Base-by-base conservation (phyloP, 2,329 filamentous ascomycete genomes). In the Tolypocladium tropicale region DNA sequence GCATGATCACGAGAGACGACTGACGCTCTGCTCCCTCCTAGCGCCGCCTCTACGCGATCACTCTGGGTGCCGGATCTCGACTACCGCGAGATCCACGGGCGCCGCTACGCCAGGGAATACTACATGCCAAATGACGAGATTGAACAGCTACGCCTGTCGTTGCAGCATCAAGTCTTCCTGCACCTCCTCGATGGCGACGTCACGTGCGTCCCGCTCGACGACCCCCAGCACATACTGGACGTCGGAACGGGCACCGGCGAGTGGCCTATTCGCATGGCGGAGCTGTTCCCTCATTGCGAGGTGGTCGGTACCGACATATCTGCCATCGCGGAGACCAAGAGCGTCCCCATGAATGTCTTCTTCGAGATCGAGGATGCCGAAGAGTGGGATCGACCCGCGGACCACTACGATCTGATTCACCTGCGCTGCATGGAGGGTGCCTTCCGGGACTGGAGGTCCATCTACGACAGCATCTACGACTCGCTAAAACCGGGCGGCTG, bases 121-220 rank as follows among this genome's bases (percentile, higher is more conserved):
- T 83, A 76, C 66, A 84, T 86, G 77, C 84, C 84, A 16, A 86
- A 85, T 66, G 84, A 87, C 62, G 80, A 85, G 50, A 70, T 76
- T 50, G 84, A 88, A 64, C 82, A 86, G 67, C 81, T 82, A 50
- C 80, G 84, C 46, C 68, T 85, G 53, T 78, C 80, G 57, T 74
- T 88, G 54, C 72, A 82, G 41, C 83, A 88, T 60, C 82, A 86
- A 64, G 79, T 86, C 51, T 86, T 82, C 62, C 69, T 84, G 6
- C 77, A 78, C 55, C 69, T 76, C 18, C 73, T 79, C 53, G 71
- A 74, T 36, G 73, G 72, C 57, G 71, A 76, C 57, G 64, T 76
- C 36, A 77, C 72, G 25, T 71, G 72, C n/a, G 73, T 74, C 7
- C 71, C 73, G 3, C 64, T 79, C 6, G 62, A 70, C 30, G 61